Evolutionary conservation across 2,329 filamentous ascomycete species (phyloP).

Genomic region (Penicillium expansum): DNA sequence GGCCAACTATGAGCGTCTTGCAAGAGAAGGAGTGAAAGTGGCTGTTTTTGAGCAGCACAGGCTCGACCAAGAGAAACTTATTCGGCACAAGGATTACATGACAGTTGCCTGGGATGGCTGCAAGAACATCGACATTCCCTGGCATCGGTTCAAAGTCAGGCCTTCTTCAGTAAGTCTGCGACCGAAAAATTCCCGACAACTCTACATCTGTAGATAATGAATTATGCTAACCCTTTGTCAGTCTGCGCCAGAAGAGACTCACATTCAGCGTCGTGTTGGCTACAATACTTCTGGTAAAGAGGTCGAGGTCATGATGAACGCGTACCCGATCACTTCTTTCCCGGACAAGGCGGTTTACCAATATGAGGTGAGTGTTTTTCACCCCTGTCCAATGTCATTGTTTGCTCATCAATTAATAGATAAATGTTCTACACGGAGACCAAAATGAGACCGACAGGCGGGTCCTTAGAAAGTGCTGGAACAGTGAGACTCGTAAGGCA

Average conservation of each 20-base stretch:
- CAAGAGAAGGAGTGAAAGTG: not conserved
- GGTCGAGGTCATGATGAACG: constrained; percentile 64
- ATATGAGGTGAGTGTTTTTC: constrained; percentile 68
- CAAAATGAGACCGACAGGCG: constrained; percentile 56
- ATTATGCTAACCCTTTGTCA: not conserved
- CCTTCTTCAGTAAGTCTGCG: not conserved
- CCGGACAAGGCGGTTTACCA: constrained; percentile 67
- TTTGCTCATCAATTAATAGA: constrained; percentile 46
- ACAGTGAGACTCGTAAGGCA: constrained; percentile 48
- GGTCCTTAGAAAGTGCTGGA: constrained; percentile 74
- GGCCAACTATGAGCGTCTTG: not conserved
- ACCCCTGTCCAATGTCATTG: not conserved
- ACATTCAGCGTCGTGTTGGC: constrained; percentile 4
- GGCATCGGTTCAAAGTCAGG: constrained; percentile 5
- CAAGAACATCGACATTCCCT: constrained; percentile 10
- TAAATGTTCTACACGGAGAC: constrained; percentile 61
- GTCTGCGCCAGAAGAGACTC: not conserved
- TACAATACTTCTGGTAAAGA: constrained; percentile 59
- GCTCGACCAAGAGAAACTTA: not conserved
- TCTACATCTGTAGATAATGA: not conserved
- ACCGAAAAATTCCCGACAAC: not conserved
- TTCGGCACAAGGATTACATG: not conserved
- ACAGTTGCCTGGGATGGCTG: constrained; percentile 4
- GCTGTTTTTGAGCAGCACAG: constrained; percentile 1
- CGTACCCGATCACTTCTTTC: constrained; percentile 65